Conservation (phyloP, 495 filamentous ascomycete genomes). For the Parathielavia appendiculata region DNA sequence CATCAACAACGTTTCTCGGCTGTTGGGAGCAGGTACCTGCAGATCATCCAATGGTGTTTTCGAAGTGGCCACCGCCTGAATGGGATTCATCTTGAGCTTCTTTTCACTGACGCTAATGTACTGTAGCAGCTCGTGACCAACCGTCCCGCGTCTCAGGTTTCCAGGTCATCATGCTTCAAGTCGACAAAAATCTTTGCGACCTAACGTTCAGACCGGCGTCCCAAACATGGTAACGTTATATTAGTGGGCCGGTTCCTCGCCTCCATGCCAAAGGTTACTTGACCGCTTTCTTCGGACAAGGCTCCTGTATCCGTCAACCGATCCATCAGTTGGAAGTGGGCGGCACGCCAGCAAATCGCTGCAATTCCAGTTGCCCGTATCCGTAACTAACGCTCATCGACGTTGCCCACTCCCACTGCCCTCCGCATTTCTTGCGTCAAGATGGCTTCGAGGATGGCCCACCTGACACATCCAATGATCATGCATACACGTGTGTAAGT, state of each 20-base stretch:
- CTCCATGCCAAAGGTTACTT: no score
- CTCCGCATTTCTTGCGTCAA: slow-evolving; percentile 5
- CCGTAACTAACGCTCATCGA: slow-evolving; percentile 18
- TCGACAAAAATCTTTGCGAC: not conserved
- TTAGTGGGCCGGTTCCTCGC: no score
- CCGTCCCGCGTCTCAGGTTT: not conserved
- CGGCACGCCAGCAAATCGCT: slow-evolving; percentile 9
- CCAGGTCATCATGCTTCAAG: not conserved
- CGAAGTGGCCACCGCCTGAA: not conserved
- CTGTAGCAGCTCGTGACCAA: not conserved
- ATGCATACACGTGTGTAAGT: not conserved
- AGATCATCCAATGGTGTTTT: slow-evolving; percentile 3
- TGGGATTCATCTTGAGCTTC: not conserved
- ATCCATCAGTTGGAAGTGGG: not conserved
- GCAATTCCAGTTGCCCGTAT: slow-evolving; percentile 22
- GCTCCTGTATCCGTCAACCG: not conserved
- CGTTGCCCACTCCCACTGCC: not conserved
- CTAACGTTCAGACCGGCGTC: no score
- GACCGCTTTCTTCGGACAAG: not conserved
- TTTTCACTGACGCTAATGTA: not conserved
- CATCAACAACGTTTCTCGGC: not conserved
- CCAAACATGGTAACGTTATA: no score
- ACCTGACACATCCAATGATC: slow-evolving; percentile 23
- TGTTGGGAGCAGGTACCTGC: slow-evolving; percentile 17
- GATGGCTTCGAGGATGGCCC: slow-evolving; percentile 24